Percentiles rank a stretch among this genome's conserved stretches.
Conservation (phyloP, 345 rosid species). For the Geranium brycei region DNA sequence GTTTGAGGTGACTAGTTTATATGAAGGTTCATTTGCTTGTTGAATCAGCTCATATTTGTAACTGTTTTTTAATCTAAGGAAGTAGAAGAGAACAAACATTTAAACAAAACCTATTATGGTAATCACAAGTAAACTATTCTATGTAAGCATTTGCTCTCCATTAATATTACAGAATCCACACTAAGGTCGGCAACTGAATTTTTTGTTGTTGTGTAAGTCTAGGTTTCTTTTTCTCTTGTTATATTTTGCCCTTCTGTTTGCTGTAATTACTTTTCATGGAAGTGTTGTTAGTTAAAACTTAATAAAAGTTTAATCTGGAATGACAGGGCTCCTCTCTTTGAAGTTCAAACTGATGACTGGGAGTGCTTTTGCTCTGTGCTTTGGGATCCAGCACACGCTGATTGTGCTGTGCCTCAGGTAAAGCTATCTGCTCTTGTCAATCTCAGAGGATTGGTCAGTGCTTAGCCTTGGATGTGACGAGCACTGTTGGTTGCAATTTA, state of each 20-base stretch:
- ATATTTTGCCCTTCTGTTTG: not conserved
- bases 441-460: too few species aligned
- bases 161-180: too few species aligned
- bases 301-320: slow-evolving; percentile 10
- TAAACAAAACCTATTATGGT: too few species aligned
- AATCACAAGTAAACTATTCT: too few species aligned
- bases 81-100: too few species aligned
- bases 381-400: slow-evolving; percentile 85
- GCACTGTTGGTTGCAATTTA: not conserved
- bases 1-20: too few species aligned
- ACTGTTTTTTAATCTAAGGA: too few species aligned
- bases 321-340: slow-evolving; percentile 82
- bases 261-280: not conserved
- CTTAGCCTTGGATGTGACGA: too few species aligned
- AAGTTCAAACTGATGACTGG: slow-evolving; percentile 83
- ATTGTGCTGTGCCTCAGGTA: slow-evolving; percentile 93
- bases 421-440: not conserved
- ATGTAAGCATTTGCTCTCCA: too few species aligned
- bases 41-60: too few species aligned
- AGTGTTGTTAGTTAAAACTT: not conserved
- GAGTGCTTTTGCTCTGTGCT: slow-evolving; percentile 73
- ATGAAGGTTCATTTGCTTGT: too few species aligned
- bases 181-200: too few species aligned
- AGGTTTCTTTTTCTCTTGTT: not conserved
- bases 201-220: not conserved